Percentiles rank a stretch among this genome's conserved stretches.
phyloP scores from a whole-genome alignment of 805 yeast species.

The Kodamaea kaohsiungensis region DNA sequence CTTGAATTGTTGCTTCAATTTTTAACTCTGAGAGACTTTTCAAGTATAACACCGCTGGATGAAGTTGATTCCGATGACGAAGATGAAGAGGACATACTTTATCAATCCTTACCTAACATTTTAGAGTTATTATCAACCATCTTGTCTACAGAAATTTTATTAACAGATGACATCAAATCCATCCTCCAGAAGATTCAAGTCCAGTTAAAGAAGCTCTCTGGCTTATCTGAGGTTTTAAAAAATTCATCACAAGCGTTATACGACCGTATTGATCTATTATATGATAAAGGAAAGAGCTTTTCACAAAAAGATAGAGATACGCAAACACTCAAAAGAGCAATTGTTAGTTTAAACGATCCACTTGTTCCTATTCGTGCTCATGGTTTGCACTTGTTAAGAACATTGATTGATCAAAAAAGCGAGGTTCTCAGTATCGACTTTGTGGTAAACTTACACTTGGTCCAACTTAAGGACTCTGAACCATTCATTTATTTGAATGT shows the following conservation, averaged over 20 bases:
- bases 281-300: conserved; percentile 20
- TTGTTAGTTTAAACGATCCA: conserved; percentile 70
- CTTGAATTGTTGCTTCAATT: conserved; percentile 41
- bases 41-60: conserved; percentile 19
- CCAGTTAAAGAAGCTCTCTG: conserved; percentile 14
- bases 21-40: conserved; percentile 24
- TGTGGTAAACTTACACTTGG: conserved; percentile 61
- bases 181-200: conserved; percentile 30
- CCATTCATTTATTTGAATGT: conserved; percentile 86
- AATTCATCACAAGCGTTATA: conserved; percentile 27
- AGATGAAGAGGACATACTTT: conserved; percentile 12
- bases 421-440: conserved; percentile 50
- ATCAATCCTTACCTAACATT: conserved; percentile 27
- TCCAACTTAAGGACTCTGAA: conserved; percentile 72
- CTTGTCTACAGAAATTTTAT: conserved; percentile 28
- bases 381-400: conserved; percentile 68
- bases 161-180: conserved; percentile 29
- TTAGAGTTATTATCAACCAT: conserved; percentile 40
- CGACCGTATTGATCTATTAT: conserved; percentile 31
- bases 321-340: conserved; percentile 54
- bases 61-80: conserved; percentile 27
- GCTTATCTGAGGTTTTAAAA: conserved; percentile 5
- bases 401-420: conserved; percentile 52
- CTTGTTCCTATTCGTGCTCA: conserved; percentile 84
- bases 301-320: conserved; percentile 34